Percentiles rank a stretch among this genome's conserved stretches.
Conservation (phyloP, 2,329 filamentous ascomycete species). For the Aspergillus ruber region DNA sequence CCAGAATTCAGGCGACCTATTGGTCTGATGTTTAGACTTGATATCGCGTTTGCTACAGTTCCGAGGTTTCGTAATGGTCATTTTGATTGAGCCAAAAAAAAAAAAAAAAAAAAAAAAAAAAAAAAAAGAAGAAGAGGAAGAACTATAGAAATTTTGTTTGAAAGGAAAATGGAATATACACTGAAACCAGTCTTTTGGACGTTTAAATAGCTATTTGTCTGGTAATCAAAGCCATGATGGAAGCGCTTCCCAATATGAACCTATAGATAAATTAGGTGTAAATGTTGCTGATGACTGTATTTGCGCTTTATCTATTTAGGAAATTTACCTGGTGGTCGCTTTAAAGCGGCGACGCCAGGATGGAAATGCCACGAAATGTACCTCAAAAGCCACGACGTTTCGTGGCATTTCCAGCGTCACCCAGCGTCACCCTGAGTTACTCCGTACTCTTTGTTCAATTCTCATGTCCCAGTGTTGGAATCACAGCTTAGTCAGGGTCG, state of each 20-base stretch:
- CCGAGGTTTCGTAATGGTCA: background rate
- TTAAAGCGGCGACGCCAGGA: background rate
- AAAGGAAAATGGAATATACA: background rate
- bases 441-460: no score
- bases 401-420: background rate
- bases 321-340: background rate
- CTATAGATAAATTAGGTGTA: background rate
- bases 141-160: background rate
- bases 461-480: no score
- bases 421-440: no score
- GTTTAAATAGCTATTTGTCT: background rate
- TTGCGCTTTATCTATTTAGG: background rate
- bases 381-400: background rate
- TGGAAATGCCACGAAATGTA: background rate
- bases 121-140: no score
- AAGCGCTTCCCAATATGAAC: background rate
- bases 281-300: background rate
- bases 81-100: no score
- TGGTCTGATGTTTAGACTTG: background rate
- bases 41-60: background rate
- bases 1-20: no score
- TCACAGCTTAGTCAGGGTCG: no score
- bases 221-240: background rate
- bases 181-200: background rate
- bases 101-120: no score